Base-by-base conservation (phyloP, 2,329 filamentous ascomycete genomes). In the Arthroderma sp. region DNA sequence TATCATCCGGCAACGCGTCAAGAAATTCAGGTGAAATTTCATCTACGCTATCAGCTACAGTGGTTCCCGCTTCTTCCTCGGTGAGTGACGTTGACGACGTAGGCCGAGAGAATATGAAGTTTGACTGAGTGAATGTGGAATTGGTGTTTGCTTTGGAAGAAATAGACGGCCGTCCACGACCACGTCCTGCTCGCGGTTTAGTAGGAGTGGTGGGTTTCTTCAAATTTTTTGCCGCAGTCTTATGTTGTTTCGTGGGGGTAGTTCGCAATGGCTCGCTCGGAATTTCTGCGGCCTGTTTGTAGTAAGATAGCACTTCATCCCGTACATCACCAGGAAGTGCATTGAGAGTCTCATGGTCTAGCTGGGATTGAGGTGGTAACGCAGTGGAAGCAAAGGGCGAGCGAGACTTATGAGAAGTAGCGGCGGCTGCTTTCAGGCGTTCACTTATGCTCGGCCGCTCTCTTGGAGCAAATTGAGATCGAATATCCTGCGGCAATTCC, bases 261-360 rank as follows among this genome's bases (percentile, higher is more conserved):
- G 15, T 22, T 22, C 15, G 40, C 37, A 8, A 28, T 53, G 34
- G 53, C 59, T 44, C 53, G 58, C 44, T 62, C 62, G 52, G 55
- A 50, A 38, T 51, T 56, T 55, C 34, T 47, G 55, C 45, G 48
- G 62, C 43, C 60, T 61, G 51, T 47, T 61, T 51, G 53, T 94
- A 94, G 31, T 82, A 79, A 2, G 76, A 80, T 6, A 95, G 64
- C 0, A 96, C 71, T 61, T 96, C 91, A 1, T 80, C 77, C 50
- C 88, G 84, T 58, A 98, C 78, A 49, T 94, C 86, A 33, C 83
- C 79, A 0, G 91, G 91, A 1, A 98, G 69, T 1, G 84, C 85
- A 36, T 81, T 76, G 50, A 96, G 81, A 1, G 87, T 83, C 36
- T 89, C 85, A 0, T 79, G 80, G 56, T 98, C 91, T 15, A 96